phyloP scores from a whole-genome alignment of 139 green algal genomes.

The Ulvella scutata region DNA sequence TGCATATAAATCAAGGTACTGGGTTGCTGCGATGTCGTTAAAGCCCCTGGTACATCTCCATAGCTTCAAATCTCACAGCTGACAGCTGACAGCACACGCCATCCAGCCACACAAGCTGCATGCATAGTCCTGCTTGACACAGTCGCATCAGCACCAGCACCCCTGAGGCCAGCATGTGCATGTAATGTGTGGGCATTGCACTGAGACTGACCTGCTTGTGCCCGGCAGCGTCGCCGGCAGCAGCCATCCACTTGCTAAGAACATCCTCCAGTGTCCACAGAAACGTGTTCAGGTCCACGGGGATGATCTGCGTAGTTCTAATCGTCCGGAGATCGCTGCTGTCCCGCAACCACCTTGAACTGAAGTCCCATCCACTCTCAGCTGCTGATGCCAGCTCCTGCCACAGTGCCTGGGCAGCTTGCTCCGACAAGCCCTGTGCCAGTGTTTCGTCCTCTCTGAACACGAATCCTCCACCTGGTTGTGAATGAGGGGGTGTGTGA shows the following conservation, averaged over 20 bases:
- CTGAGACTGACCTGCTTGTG: not conserved
- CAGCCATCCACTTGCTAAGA: slow-evolving; percentile 17
- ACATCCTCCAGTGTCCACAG: slow-evolving; percentile 50
- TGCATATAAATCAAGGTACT: too few relatives aligned
- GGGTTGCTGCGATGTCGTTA: too few relatives aligned
- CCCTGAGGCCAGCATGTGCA: slow-evolving; percentile 4
- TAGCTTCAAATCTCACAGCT: too few relatives aligned
- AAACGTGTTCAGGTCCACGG: slow-evolving; percentile 81
- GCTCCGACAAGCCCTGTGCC: not conserved
- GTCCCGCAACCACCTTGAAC: slow-evolving; percentile 45
- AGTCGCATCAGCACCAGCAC: slow-evolving; percentile 6
- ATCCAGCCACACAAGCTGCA: not conserved
- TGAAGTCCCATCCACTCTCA: slow-evolving; percentile 91
- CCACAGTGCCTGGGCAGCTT: slow-evolving; percentile 28
- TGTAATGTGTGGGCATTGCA: slow-evolving; percentile 2
- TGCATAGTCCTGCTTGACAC: not conserved
- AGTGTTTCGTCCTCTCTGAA: slow-evolving; percentile 32
- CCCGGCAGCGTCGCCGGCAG: slow-evolving; percentile 1
- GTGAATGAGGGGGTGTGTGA: too few relatives aligned
- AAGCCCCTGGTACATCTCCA: too few relatives aligned
- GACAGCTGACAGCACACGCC: not conserved
- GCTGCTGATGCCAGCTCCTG: slow-evolving; percentile 66
- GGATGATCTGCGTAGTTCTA: slow-evolving; percentile 67
- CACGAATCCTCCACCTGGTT: not conserved
- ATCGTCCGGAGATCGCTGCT: slow-evolving; percentile 30